Base-by-base conservation (phyloP, 2,329 filamentous ascomycete species). In the Simplicillium sp. region DNA sequence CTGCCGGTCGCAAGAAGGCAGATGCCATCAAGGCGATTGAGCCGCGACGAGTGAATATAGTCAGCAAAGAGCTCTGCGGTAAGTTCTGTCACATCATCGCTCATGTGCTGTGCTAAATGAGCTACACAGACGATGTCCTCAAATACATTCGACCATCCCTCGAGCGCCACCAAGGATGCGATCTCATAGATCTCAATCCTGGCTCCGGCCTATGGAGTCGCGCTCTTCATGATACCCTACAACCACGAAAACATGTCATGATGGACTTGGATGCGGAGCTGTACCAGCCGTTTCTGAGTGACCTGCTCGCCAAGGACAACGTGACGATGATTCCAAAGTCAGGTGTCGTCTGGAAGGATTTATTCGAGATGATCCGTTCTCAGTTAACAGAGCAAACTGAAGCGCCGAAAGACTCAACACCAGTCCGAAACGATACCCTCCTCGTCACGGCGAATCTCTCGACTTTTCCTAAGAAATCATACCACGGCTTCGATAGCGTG, bases 111-210 rank as follows among this genome's bases (percentile, higher is more conserved):
- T 32, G 16, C 20, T 15, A 37, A 34, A 5, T 31, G 12, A 13
- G 14, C 18, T 9, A 33, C 16, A 32, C 38, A 80, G 84, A 87
- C 54, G 80, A 90, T 50, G 65, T 84, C 12, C 51, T 94, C 36
- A 57, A 75, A 7, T 85, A 85, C 45, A 64, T 94, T n/a, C 77
- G 74, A 3, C 72, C 75, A 1, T 79, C 78, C 3, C 71, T 97
- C 14, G 65, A 77, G 29, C 74, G 77, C 35, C 82, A 92, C 58
- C 66, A 70, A 38, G 85, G 86, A 40, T 88, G 89, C 61, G 88
- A 94, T 52, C 73, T 97, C 35, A 67, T 98, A 51, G 90, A 97
- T 55, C 67, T 95, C 42, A 87, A 89, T 57, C 90, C 90, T 0
- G 88, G 88, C 12, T 66, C 66, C 1, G 87, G 88, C 8, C 40